A percentile compares a stretch with the other conserved stretches of the same genome.
Conservation (phyloP, 768 basidiomycete genomes). For the Phanerochaete sordida region DNA sequence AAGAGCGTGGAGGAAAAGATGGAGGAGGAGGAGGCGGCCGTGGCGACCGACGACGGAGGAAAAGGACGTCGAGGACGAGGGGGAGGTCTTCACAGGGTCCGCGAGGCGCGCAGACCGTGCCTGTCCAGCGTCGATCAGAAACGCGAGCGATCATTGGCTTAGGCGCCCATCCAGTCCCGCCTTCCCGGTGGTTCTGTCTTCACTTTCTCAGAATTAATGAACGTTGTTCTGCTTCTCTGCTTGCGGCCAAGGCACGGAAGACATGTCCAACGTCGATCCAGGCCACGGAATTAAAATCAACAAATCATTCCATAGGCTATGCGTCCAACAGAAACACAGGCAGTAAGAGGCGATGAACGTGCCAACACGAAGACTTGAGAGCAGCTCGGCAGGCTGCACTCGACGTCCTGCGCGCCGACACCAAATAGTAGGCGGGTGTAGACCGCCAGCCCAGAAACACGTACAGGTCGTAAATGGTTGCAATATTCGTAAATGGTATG, state of each 20-base stretch:
- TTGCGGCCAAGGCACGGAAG: background rate
- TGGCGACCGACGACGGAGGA: background rate
- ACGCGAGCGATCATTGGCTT: background rate
- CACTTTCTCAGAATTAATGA: background rate
- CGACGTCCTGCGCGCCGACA: background rate
- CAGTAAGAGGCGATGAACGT: background rate
- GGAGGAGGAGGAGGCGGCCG: background rate
- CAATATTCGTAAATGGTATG: slow-evolving; percentile 67
- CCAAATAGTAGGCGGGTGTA: background rate
- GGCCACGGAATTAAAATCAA: background rate
- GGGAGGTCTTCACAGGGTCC: background rate
- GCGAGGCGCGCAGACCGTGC: background rate
- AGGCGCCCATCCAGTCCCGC: background rate
- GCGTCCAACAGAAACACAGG: background rate
- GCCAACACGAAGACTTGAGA: background rate
- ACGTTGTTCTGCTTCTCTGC: background rate
- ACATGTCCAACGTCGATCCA: background rate
- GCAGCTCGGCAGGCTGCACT: background rate
- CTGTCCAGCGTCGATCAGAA: slow-evolving; percentile 1
- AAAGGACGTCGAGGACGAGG: background rate
- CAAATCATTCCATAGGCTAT: slow-evolving; percentile 4
- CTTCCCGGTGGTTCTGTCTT: background rate
- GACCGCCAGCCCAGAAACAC: slow-evolving; percentile 13
- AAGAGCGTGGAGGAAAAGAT: background rate
- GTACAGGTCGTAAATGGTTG: slow-evolving; percentile 64